These are phyloP conservation scores for Nevesoporus exiguus DNA, from an alignment of 768 basidiomycete genomes.

Conservation along the genomic window DNA sequence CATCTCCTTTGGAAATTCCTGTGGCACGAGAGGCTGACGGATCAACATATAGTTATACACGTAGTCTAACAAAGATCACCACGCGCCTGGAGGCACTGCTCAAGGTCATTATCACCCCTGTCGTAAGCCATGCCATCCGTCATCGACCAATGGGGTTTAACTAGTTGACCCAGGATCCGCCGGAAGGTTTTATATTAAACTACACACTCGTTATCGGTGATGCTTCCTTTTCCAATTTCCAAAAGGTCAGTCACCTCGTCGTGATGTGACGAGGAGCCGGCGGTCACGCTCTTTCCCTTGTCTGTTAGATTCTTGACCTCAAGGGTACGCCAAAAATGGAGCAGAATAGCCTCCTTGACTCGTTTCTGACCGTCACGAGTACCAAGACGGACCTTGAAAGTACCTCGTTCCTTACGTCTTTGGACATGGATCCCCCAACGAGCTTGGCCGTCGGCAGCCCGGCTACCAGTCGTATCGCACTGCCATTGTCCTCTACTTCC, in stretches of 20 bases:
- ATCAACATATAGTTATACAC: slow-evolving; percentile 60
- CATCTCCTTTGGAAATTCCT: not conserved
- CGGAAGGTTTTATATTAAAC: slow-evolving; percentile 93
- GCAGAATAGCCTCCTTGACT: slow-evolving; percentile 87
- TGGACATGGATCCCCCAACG: slow-evolving; percentile 91
- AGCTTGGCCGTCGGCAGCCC: slow-evolving; percentile 62
- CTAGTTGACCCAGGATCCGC: slow-evolving; percentile 61
- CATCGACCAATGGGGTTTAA: not conserved
- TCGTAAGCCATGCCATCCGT: slow-evolving; percentile 45
- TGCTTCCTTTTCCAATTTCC: slow-evolving; percentile 95
- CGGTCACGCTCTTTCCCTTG: slow-evolving; percentile 5
- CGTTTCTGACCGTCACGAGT: slow-evolving; percentile 90
- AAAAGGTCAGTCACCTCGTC: slow-evolving; percentile 70
- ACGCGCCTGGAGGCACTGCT: slow-evolving; percentile 85
- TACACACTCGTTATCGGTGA: slow-evolving; percentile 94
- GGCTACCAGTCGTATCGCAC: slow-evolving; percentile 55
- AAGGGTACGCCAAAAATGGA: slow-evolving; percentile 86
- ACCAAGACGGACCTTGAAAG: slow-evolving; percentile 84
- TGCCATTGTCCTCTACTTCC: slow-evolving; percentile 39
- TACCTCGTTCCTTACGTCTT: slow-evolving; percentile 86
- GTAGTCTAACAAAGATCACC: slow-evolving; percentile 77
- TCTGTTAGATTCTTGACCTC: slow-evolving; percentile 81
- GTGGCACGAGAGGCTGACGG: slow-evolving; percentile 8
- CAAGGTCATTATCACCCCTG: slow-evolving; percentile 93
- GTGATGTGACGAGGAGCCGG: slow-evolving; percentile 1